These are phyloP conservation scores for Phylloboletellus chloephorus DNA, from an alignment of 1,284 basidiomycete species.

Conservation along the genomic window DNA sequence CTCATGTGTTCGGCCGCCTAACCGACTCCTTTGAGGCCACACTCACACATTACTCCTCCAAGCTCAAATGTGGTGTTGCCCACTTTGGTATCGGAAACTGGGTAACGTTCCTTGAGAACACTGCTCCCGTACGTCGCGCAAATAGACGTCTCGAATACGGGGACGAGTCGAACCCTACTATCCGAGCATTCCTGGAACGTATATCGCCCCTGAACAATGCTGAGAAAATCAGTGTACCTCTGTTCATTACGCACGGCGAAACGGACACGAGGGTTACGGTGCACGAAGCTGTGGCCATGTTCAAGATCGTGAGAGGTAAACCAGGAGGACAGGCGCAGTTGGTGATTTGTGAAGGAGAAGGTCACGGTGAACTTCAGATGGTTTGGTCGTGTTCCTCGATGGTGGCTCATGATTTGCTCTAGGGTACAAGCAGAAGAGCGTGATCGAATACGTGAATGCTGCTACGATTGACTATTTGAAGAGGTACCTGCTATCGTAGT, in stretches of 20 bases:
- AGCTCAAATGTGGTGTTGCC: slow-evolving; percentile 34
- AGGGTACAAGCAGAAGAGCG: slow-evolving; percentile 40
- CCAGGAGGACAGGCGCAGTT: slow-evolving; percentile 27
- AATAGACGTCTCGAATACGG: slow-evolving; percentile 34
- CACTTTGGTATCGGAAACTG: slow-evolving; percentile 36
- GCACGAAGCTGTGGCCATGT: slow-evolving; percentile 31
- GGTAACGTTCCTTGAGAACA: slow-evolving; percentile 35
- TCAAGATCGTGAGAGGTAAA: slow-evolving; percentile 16
- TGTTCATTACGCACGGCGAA: slow-evolving; percentile 37
- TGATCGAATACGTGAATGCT: slow-evolving; percentile 37
- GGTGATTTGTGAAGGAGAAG: slow-evolving; percentile 36
- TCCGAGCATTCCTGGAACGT: slow-evolving; percentile 31
- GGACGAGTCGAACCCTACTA: slow-evolving; percentile 32
- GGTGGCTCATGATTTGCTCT: slow-evolving; percentile 4
- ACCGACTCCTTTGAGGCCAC: slow-evolving; percentile 24
- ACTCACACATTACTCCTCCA: slow-evolving; percentile 35
- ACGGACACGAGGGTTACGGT: slow-evolving; percentile 35
- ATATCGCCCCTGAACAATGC: slow-evolving; percentile 37
- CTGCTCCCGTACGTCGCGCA: slow-evolving; percentile 32
- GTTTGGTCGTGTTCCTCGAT: not conserved
- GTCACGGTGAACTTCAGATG: slow-evolving; percentile 31
- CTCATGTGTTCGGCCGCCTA: slow-evolving; percentile 1
- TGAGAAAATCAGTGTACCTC: slow-evolving; percentile 30
- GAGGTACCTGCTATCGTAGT: slow-evolving; percentile 26
- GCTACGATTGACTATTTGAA: slow-evolving; percentile 33